phyloP scores from a whole-genome alignment of 805 yeast genomes.

The Lipomyces yamadae region DNA sequence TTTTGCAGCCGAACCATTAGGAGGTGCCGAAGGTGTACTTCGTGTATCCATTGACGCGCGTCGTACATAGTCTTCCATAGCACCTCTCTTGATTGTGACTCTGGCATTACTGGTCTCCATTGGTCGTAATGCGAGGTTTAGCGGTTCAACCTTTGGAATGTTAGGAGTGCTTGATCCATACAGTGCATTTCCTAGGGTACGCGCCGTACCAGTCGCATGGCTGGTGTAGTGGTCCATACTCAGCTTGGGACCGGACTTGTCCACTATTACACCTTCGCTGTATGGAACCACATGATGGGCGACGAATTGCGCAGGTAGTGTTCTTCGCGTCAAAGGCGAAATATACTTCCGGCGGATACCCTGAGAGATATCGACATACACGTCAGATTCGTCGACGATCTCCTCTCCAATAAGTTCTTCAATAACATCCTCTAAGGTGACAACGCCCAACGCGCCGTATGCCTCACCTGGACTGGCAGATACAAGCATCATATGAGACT shows the following conservation, averaged over 20 bases:
- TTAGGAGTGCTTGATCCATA: not conserved
- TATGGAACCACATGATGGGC: conserved; percentile 23
- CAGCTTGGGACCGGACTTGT: conserved; percentile 10
- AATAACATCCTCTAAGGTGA: conserved; percentile 95
- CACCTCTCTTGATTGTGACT: conserved; percentile 61
- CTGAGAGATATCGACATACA: conserved; percentile 85
- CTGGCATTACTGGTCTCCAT: conserved; percentile 62
- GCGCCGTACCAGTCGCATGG: conserved; percentile 10
- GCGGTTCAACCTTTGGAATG: conserved; percentile 52
- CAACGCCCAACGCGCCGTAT: conserved; percentile 83
- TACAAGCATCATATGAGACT: conserved; percentile 95
- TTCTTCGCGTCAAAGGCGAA: conserved; percentile 46
- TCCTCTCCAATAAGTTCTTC: conserved; percentile 98
- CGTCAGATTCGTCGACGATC: conserved; percentile 95
- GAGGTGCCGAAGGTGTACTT: conserved; percentile 11
- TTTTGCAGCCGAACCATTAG: conserved; percentile 5
- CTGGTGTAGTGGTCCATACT: conserved; percentile 15
- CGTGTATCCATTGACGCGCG: conserved; percentile 32
- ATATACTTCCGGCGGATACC: conserved; percentile 65
- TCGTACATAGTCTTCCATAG: conserved; percentile 37
- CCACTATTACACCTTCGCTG: conserved; percentile 2
- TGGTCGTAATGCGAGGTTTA: conserved; percentile 73
- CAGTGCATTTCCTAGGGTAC: not conserved
- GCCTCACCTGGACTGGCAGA: conserved; percentile 79
- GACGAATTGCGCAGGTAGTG: conserved; percentile 32